Evolutionary conservation across 2,329 filamentous ascomycete species (phyloP), one percentile per base, ranked within the genome.

Genomic region (Diplodia intermedia): DNA sequence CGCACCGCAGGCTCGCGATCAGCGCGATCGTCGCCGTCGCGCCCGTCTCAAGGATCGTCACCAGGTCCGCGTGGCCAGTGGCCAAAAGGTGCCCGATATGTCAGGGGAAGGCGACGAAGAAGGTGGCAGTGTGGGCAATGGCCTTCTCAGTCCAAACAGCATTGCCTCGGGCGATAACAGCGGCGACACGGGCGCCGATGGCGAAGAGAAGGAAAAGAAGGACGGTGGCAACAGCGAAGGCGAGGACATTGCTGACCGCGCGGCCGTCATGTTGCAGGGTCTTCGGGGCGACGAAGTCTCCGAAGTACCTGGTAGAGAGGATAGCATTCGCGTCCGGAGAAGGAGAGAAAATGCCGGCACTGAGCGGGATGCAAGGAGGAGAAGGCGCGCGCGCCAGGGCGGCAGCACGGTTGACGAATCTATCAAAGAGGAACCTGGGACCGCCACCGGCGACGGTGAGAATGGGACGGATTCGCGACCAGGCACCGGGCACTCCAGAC

Each of bases 1-100:
- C 1, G 94, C 94, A 67, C 94, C 95, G 36, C 92, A 97, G 81
- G 88, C 92, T 33, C 86, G 92, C 78, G 94, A 97, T 78, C 91
- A 96, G 79, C 88, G 94, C 75, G 95, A 98, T 79, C 89, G 93
- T 73, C 89, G 95, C 71, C 88, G 94, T 69, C 88, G 94, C 72
- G 93, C 94, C 49, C 86, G 94, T 66, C 86, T 98, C 73, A 96
- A 97, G 86, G 94, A 97, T 76, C 86, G 90, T 33, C 93, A 97
- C 76, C 92, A 97, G 80, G 91, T 95, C 38, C 91, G 94, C 70
- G 88, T 97, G 65, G 93, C 94, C 18, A 94, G 91, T 20, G 94
- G 94, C 9, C 93, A 97, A 75, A 87, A 94, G 75, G 90, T 96
- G n/a, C 92, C 91, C 1, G 93, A 97, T 61, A 71, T 85, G 65